These are phyloP conservation scores for Paraphaeosphaeria minitans DNA, from an alignment of 2,329 filamentous ascomycete species.

Conservation along the genomic window DNA sequence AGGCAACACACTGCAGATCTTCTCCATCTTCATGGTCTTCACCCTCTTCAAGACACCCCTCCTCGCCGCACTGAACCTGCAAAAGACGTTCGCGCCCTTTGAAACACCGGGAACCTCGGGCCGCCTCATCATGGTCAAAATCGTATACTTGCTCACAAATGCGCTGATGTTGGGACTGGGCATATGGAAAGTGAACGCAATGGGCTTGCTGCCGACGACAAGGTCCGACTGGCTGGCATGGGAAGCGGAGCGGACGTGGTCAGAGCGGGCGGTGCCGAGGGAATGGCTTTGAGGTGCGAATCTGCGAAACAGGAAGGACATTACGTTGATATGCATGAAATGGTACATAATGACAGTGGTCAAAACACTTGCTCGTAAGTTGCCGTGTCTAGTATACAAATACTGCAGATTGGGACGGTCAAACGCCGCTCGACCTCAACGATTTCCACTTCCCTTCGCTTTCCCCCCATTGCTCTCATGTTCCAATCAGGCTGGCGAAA, in stretches of 20 bases:
- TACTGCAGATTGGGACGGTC: too few relatives aligned
- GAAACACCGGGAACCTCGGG: constrained; percentile 78
- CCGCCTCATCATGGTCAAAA: constrained; percentile 81
- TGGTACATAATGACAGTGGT: background rate
- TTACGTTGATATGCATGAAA: constrained; percentile 1
- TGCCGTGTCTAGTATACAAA: too few relatives aligned
- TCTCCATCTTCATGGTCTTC: constrained; percentile 99
- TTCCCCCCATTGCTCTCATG: background rate
- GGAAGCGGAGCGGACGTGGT: constrained; percentile 71
- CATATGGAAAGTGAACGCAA: constrained; percentile 94
- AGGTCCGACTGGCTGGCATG: constrained; percentile 97
- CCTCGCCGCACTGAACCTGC: constrained; percentile 79
- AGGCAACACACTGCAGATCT: constrained; percentile 96
- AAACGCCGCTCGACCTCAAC: background rate
- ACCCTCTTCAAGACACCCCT: constrained; percentile 98
- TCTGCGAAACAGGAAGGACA: background rate
- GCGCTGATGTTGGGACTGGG: constrained; percentile 81
- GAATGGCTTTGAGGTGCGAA: constrained; percentile 37
- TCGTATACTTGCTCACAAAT: constrained; percentile 87
- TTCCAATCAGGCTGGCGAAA: background rate
- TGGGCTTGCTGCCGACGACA: constrained; percentile 96
- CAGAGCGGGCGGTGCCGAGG: constrained; percentile 42
- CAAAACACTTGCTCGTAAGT: too few relatives aligned
- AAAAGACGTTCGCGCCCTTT: constrained; percentile 87
- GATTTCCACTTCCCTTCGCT: background rate